These are phyloP conservation scores for Colletotrichum sp. DNA, from an alignment of 2,329 filamentous ascomycete species.

Conservation along the genomic window DNA sequence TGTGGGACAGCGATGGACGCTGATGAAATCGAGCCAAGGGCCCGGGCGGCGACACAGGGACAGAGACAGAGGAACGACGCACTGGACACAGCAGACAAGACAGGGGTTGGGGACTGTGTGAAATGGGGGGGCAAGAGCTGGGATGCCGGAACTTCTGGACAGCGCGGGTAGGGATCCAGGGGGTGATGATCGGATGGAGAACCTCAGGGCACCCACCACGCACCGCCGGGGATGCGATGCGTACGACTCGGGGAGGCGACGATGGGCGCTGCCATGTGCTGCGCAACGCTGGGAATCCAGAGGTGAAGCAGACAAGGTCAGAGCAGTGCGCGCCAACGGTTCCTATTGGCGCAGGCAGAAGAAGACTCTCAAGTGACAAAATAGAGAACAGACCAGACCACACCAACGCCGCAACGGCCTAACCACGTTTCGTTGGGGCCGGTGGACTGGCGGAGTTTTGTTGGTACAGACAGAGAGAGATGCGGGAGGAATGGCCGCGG, in stretches of 20 bases:
- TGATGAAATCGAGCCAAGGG: conserved; percentile 19
- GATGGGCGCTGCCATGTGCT: background rate
- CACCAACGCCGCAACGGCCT: conserved; percentile 6
- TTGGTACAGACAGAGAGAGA: background rate
- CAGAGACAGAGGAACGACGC: background rate
- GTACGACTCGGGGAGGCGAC: background rate
- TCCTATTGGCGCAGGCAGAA: conserved; percentile 5
- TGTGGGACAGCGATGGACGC: conserved; percentile 15
- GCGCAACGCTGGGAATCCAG: background rate
- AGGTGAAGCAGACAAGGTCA: background rate
- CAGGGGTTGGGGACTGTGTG: background rate
- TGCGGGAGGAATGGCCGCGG: background rate
- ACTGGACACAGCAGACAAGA: background rate
- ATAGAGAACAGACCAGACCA: background rate
- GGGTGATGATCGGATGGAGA: background rate
- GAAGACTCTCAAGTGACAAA: background rate
- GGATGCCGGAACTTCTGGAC: background rate
- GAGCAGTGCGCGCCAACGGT: conserved; percentile 1
- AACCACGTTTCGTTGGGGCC: background rate
- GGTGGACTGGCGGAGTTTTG: background rate
- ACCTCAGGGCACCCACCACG: too few species aligned
- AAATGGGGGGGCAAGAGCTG: background rate
- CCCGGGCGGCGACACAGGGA: background rate
- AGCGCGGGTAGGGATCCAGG: background rate
- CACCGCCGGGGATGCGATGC: too few species aligned